Evolutionary conservation across 2,329 filamentous ascomycete genomes (phyloP), one percentile per base, ranked within the genome.

Genomic region (Beauveria varroae): DNA sequence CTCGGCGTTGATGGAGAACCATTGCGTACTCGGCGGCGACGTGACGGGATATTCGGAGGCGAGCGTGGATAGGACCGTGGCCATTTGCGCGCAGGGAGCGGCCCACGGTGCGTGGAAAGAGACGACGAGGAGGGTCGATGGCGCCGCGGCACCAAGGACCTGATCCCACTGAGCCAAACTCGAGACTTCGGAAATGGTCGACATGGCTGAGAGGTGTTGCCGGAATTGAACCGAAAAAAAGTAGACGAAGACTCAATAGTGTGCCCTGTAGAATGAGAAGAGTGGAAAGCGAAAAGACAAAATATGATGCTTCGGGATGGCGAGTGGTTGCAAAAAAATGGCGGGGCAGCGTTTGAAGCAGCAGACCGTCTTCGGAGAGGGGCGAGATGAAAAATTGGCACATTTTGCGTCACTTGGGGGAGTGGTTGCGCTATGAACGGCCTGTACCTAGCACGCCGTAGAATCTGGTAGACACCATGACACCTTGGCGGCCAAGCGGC

Each of bases 51-150:
- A 96, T 73, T 93, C 91, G 70, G 86, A 86, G 66, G 93, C 93
- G 66, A 99, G 89, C 24, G 91, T 89, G 71, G 85, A 82, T 66
- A 99, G 85, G 68, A 98, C 89, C 56, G 87, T 89, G 67, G 85
- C 86, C 93, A 98, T 98, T 77, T 97, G 92, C 65, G 90, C 87
- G 80, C 95, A 98, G 51, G 95, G 95, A 63, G 92, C 92, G 34
- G 95, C 95, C 95, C 95, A 99, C 66, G 93, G 90, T 22, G 95
- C 92, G 74, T 98, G 90, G 81, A 99, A 99, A 73, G 93, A 97
- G 71, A 96, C 85, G 70, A 97, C 82, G 65, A 93, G 81, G 63
- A 97, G 85, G 18, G 89, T 85, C 18, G 86, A 83, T 2, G 87
- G 71, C 12, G 90, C 84, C 16, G 93, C 81, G 47, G 85, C 81